A percentile compares a stretch with the other conserved stretches of the same genome.
phyloP scores from a whole-genome alignment of 805 yeast genomes.

The Yarrowia sp. region DNA sequence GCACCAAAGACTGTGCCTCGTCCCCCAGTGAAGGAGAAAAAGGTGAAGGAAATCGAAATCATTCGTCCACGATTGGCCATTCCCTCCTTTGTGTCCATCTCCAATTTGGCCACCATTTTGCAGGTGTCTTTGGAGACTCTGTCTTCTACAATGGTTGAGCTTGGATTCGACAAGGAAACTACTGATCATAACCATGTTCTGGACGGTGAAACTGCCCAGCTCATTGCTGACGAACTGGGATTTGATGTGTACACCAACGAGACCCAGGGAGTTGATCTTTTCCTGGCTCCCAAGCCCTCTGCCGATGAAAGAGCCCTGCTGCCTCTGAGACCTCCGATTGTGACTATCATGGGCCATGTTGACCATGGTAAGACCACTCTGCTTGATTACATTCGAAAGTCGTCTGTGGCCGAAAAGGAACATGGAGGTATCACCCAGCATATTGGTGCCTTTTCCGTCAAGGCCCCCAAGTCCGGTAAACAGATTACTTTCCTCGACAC shows the following conservation, averaged over 20 bases:
- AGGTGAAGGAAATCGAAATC: slow-evolving; percentile 25
- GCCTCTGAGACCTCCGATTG: slow-evolving; percentile 82
- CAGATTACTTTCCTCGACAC: slow-evolving; percentile 89
- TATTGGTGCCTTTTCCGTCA: slow-evolving; percentile 92
- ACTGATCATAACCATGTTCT: slow-evolving; percentile 65
- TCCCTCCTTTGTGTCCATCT: slow-evolving; percentile 75
- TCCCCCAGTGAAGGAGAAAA: slow-evolving; percentile 2
- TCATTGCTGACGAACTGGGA: slow-evolving; percentile 87
- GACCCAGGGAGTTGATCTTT: slow-evolving; percentile 55
- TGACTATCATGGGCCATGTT: slow-evolving; percentile 98
- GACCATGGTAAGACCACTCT: slow-evolving; percentile 98
- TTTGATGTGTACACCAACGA: slow-evolving; percentile 56
- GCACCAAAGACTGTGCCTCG: background rate
- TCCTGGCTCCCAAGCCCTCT: slow-evolving; percentile 48
- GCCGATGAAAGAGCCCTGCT: slow-evolving; percentile 48
- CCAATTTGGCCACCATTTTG: slow-evolving; percentile 71
- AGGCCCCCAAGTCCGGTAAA: slow-evolving; percentile 70
- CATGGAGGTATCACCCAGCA: slow-evolving; percentile 98
- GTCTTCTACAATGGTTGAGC: slow-evolving; percentile 51
- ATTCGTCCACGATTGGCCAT: slow-evolving; percentile 37
- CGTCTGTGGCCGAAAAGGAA: slow-evolving; percentile 78
- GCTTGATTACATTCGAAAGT: slow-evolving; percentile 78
- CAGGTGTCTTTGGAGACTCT: slow-evolving; percentile 61
- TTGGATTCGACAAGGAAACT: slow-evolving; percentile 67
- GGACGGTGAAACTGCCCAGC: slow-evolving; percentile 78